A percentile compares a stretch with the other conserved stretches of the same genome.
phyloP scores from a whole-genome alignment of 495 filamentous ascomycete genomes.

The Penicillium desertorum region DNA sequence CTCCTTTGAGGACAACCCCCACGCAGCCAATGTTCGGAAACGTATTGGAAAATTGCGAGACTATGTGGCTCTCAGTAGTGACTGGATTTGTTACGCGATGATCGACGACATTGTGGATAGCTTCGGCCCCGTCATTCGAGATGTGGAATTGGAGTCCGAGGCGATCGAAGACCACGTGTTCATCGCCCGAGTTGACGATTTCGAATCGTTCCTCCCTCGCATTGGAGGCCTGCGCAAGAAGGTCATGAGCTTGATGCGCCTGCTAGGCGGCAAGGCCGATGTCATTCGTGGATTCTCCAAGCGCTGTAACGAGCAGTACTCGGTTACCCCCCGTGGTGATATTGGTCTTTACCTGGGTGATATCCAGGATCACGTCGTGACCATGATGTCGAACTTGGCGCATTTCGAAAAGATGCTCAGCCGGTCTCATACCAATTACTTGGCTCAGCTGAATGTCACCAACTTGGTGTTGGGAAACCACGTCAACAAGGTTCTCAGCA shows the following conservation, averaged over 20 bases:
- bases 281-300: constrained; percentile 97
- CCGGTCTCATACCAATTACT: constrained; percentile 92
- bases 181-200: constrained; percentile 84
- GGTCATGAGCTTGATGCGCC: constrained; percentile 87
- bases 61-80: constrained; percentile 86
- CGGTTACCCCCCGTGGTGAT: constrained; percentile 89
- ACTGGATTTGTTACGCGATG: constrained; percentile 99
- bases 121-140: constrained; percentile 84
- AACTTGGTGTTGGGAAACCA: constrained; percentile 77
- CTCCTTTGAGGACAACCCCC: constrained; percentile 79
- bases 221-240: constrained; percentile 91
- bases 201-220: constrained; percentile 76
- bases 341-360: constrained; percentile 95
- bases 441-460: constrained; percentile 91
- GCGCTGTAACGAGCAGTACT: constrained; percentile 95
- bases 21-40: constrained; percentile 84
- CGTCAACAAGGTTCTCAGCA: constrained; percentile 82
- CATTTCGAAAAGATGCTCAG: constrained; percentile 98
- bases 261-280: constrained; percentile 93
- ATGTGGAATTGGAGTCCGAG: constrained; percentile 85
- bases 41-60: constrained; percentile 90
- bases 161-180: constrained; percentile 94
- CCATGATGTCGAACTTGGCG: constrained; percentile 93
- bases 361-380: constrained; percentile 98
- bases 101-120: constrained; percentile 98